Conservation (phyloP, 2,329 filamentous ascomycete genomes). For the Exophiala xenobiotica region DNA sequence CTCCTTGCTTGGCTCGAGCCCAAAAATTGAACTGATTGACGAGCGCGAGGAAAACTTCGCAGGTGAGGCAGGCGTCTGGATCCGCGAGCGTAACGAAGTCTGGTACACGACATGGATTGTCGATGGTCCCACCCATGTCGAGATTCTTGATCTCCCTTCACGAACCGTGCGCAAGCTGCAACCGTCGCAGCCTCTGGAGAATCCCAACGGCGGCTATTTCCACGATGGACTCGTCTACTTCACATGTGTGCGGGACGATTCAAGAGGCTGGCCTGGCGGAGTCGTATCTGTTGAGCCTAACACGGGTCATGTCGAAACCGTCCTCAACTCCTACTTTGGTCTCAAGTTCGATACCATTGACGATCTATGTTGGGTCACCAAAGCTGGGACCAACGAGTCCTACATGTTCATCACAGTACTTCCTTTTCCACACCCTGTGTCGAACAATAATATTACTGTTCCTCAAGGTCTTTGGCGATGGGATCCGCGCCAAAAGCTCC, state of each 20-base stretch:
- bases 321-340: conserved; percentile 10
- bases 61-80: background rate
- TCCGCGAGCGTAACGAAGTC: background rate
- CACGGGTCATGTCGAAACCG: background rate
- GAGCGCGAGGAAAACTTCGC: background rate
- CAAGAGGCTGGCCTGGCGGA: background rate
- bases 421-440: background rate
- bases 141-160: background rate
- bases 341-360: background rate
- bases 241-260: background rate
- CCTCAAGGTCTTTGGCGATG: background rate
- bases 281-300: conserved; percentile 1
- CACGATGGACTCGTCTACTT: conserved; percentile 6
- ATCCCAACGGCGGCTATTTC: conserved; percentile 2
- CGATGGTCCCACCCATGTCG: background rate
- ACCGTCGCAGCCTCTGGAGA: background rate
- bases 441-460: background rate
- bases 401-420: conserved; percentile 4
- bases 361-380: conserved; percentile 1
- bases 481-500: background rate
- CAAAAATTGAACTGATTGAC: background rate
- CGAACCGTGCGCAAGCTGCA: background rate
- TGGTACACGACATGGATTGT: background rate
- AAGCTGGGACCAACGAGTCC: background rate
- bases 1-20: background rate